Conservation (phyloP, 2,329 filamentous ascomycete genomes). For the Stylonectria norvegica region DNA sequence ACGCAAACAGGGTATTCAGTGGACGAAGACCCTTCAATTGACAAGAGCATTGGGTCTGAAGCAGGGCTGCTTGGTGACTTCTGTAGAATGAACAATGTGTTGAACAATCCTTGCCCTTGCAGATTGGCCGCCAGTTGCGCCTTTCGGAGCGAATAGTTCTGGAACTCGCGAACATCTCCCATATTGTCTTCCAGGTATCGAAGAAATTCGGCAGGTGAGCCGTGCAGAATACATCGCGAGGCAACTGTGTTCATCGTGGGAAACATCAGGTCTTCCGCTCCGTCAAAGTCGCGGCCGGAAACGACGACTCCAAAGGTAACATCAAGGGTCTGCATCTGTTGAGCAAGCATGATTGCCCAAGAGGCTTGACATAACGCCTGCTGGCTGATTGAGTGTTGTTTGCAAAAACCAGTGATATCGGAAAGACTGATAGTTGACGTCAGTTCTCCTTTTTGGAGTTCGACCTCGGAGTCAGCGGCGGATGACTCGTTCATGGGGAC, state of each 20-base stretch:
- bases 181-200: slow-evolving; percentile 70
- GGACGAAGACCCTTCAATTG: slow-evolving; percentile 60
- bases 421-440: slow-evolving; percentile 1
- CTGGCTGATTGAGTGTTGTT: slow-evolving; percentile 61
- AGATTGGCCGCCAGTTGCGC: slow-evolving; percentile 48
- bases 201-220: slow-evolving; percentile 61
- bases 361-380: slow-evolving; percentile 74
- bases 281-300: slow-evolving; percentile 75
- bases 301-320: slow-evolving; percentile 79
- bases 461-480: background rate
- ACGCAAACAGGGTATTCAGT: slow-evolving; percentile 81
- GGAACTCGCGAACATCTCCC: slow-evolving; percentile 62
- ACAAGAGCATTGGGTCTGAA: slow-evolving; percentile 50
- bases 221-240: slow-evolving; percentile 69
- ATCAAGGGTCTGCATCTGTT: slow-evolving; percentile 62
- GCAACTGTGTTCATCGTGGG: slow-evolving; percentile 91
- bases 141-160: slow-evolving; percentile 73
- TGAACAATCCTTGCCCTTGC: slow-evolving; percentile 44
- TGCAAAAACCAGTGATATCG: slow-evolving; percentile 56
- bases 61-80: slow-evolving; percentile 23
- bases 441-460: slow-evolving; percentile 15
- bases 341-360: slow-evolving; percentile 70
- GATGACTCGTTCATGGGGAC: slow-evolving; percentile 15
- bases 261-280: slow-evolving; percentile 67
- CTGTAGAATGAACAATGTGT: slow-evolving; percentile 56